A percentile compares a stretch with the other conserved stretches of the same genome.
phyloP scores from a whole-genome alignment of 805 yeast genomes.

The Starmerella davenportii region DNA sequence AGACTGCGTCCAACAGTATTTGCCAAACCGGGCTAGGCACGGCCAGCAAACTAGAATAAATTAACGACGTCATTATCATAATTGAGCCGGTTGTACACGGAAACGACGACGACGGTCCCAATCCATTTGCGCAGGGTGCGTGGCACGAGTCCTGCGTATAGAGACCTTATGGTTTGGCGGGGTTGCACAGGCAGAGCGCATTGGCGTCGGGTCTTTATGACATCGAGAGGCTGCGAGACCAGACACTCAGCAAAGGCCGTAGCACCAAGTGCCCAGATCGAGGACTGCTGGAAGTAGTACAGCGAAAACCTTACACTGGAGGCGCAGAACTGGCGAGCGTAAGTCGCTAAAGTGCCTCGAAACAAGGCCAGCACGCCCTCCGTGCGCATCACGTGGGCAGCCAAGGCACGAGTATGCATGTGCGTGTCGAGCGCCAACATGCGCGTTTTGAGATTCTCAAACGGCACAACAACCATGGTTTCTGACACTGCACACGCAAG shows the following conservation, averaged over 20 bases:
- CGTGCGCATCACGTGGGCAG: background rate
- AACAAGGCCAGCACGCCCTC: background rate
- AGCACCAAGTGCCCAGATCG: slow-evolving; percentile 24
- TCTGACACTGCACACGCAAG: slow-evolving; percentile 67
- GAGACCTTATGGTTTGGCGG: background rate
- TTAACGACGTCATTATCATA: background rate
- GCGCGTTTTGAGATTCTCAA: slow-evolving; percentile 61
- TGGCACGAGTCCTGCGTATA: background rate
- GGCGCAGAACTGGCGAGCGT: slow-evolving; percentile 52
- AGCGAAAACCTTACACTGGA: slow-evolving; percentile 72
- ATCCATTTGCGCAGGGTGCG: background rate
- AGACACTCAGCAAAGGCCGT: slow-evolving; percentile 40
- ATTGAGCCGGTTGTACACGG: background rate
- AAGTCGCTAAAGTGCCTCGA: background rate
- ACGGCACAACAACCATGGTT: slow-evolving; percentile 62
- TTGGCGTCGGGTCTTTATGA: slow-evolving; percentile 73
- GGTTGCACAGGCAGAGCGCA: slow-evolving; percentile 20
- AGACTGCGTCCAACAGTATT: no score
- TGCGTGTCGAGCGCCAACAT: slow-evolving; percentile 31
- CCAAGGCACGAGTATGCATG: background rate
- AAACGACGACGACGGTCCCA: background rate
- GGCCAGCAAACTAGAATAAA: background rate
- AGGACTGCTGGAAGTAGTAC: slow-evolving; percentile 54
- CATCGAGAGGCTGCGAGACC: slow-evolving; percentile 76
- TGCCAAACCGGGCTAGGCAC: no score